These are phyloP conservation scores for Rhododendron ferrugineum DNA, from an alignment of 148 eudicot species.

Conservation along the genomic window DNA sequence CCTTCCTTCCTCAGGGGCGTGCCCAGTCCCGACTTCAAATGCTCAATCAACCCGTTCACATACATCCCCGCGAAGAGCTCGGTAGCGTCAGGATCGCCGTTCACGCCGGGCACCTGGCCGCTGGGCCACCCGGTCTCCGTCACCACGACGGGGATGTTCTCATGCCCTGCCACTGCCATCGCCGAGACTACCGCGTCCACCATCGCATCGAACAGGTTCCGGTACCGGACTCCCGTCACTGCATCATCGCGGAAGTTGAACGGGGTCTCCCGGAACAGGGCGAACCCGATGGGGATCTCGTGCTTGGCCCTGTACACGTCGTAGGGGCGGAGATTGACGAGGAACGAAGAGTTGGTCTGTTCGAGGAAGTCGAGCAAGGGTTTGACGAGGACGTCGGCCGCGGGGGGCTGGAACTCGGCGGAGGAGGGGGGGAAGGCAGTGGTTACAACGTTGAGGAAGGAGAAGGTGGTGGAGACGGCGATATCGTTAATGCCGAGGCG, in stretches of 20 bases:
- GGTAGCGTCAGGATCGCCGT: conserved; percentile 34
- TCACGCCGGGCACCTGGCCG: not conserved
- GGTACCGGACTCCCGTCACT: conserved; percentile 68
- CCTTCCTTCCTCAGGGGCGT: conserved; percentile 84
- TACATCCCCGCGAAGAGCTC: conserved; percentile 56
- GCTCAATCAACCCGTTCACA: conserved; percentile 47
- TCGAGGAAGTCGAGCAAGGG: conserved; percentile 53
- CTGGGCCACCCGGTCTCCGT: conserved; percentile 82
- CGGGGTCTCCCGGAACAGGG: conserved; percentile 49
- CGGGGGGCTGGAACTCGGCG: conserved; percentile 54
- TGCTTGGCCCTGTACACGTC: conserved; percentile 25
- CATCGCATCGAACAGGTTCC: conserved; percentile 78
- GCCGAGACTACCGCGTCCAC: conserved; percentile 59
- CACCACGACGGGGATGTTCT: conserved; percentile 68
- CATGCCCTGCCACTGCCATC: conserved; percentile 67
- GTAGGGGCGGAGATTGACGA: conserved; percentile 63
- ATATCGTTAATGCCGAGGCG: conserved; percentile 48
- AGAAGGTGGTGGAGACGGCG: conserved; percentile 64
- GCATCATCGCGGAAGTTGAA: conserved; percentile 66
- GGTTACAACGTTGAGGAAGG: conserved; percentile 37
- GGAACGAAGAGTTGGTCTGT: conserved; percentile 58
- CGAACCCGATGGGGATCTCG: conserved; percentile 63
- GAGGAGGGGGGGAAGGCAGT: conserved; percentile 71
- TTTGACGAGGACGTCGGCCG: conserved; percentile 27
- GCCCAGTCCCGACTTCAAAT: conserved; percentile 53